phyloP scores from a whole-genome alignment of 2,329 filamentous ascomycete genomes.

The Stemphylium beticola region DNA sequence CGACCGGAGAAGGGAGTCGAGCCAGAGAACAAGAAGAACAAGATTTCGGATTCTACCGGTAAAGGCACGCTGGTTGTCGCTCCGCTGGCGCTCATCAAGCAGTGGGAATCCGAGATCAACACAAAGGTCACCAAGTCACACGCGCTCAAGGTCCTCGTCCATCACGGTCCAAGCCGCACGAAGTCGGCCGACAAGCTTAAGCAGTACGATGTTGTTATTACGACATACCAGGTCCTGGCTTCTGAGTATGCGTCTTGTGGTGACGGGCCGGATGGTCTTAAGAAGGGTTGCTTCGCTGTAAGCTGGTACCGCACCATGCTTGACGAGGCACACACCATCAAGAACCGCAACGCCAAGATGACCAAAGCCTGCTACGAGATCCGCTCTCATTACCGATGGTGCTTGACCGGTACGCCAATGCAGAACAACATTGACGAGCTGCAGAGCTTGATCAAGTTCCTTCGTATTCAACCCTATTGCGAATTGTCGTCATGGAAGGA shows the following conservation, averaged over 20 bases:
- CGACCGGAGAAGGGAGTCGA: conserved; percentile 63
- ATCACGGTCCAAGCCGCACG: conserved; percentile 86
- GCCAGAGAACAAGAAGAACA: conserved; percentile 63
- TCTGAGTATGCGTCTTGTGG: conserved; percentile 82
- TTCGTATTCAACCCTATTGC: conserved; percentile 90
- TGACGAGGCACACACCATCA: conserved; percentile 97
- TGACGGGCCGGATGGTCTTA: conserved; percentile 64
- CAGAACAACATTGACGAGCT: conserved; percentile 98
- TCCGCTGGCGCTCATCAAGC: conserved; percentile 89
- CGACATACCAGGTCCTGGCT: conserved; percentile 93
- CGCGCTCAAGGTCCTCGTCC: conserved; percentile 80
- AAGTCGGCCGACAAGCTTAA: conserved; percentile 79
- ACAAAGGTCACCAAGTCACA: conserved; percentile 76
- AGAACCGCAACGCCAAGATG: conserved; percentile 95
- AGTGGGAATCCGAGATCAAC: conserved; percentile 94
- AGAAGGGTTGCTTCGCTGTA: conserved; percentile 85
- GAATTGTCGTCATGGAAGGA: conserved; percentile 87
- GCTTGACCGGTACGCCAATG: conserved; percentile 93
- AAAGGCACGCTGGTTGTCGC: conserved; percentile 91
- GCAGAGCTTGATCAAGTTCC: conserved; percentile 89
- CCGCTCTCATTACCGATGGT: conserved; percentile 89
- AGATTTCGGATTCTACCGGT: conserved; percentile 70
- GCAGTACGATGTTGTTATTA: conserved; percentile 92
- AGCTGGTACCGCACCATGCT: conserved; percentile 96
- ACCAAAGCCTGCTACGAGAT: conserved; percentile 91